Evolutionary conservation across 1,139 yeast species (phyloP), one percentile per base, ranked within the genome.

Genomic region (Nakaseomyces uthaithaninus): DNA sequence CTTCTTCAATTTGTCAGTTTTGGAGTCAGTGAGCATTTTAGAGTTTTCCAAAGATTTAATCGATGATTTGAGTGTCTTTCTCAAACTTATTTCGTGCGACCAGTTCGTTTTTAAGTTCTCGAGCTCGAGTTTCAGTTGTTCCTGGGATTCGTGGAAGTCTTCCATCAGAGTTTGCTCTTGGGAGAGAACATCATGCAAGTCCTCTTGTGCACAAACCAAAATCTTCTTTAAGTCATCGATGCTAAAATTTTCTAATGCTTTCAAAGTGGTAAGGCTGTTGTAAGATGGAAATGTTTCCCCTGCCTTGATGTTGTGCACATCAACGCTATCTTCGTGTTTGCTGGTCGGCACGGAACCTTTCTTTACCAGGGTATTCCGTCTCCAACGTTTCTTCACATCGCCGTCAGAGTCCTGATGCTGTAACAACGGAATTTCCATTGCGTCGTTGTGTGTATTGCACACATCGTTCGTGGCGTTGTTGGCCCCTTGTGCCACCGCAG

Each of bases 21-120:
- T 57, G 39, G 55, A 41, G 36, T 59, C 63, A 35, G 53, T 49
- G 15, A 57, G 42, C n/a, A 56, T 38, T 40, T 58, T 59, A 10
- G 59, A 50, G 41, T 58, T 58, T 38, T 58, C 63, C 34, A 59
- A 43, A 3, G 61, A 53, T 42, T 57, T 58, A 15, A 58, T 55
- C 27, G 52, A 57, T 10, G 61, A 56, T 42, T 55, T 59, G 28
- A 57, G 42, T 6, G 60, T 51, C 46, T 57, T 57, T 14, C 53
- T 46, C 17, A 55, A 40, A 33, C 57, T 60, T 16, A 54, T 51
- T 39, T 57, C 60, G 40, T 57, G 59, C n/a, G 53, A 49, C 61
- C 62, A 57, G 37, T 55, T 56, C 8, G 44, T 48, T 39, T 53
- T 59, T 37, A 57, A 41, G 35, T 53, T 55, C 24, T 57, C 60